These are phyloP conservation scores for Omphalotus olearius DNA, from an alignment of 1,284 basidiomycete species.

Conservation along the genomic window DNA sequence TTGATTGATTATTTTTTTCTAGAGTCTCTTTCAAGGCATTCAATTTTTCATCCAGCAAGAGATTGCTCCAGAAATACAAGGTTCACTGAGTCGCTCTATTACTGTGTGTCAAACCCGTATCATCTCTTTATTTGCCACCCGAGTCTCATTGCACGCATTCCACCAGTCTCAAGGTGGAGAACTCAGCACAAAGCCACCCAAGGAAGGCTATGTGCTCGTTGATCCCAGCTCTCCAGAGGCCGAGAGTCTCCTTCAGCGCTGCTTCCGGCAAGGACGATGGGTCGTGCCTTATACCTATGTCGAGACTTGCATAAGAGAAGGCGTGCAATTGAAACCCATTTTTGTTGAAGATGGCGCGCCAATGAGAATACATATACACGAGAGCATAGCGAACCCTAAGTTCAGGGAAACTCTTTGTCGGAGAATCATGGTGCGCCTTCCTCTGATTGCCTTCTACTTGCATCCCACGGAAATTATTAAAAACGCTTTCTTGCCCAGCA, in stretches of 20 bases:
- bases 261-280: slow-evolving; percentile 66
- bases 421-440: slow-evolving; percentile 58
- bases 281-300: slow-evolving; percentile 78
- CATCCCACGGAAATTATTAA: neutral
- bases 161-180: slow-evolving; percentile 64
- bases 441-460: neutral
- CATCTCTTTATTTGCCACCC: neutral
- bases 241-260: slow-evolving; percentile 65
- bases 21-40: slow-evolving; percentile 6
- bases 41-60: slow-evolving; percentile 11
- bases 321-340: slow-evolving; percentile 67
- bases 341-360: slow-evolving; percentile 59
- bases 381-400: slow-evolving; percentile 71
- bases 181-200: slow-evolving; percentile 72
- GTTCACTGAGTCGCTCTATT: slow-evolving; percentile 7
- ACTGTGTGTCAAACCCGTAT: neutral
- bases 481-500: slow-evolving; percentile 40
- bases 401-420: slow-evolving; percentile 57
- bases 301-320: slow-evolving; percentile 71
- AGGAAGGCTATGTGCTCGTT: slow-evolving; percentile 69
- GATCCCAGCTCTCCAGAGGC: slow-evolving; percentile 63
- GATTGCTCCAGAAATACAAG: neutral
- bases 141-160: neutral
- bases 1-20: neutral
- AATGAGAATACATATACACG: slow-evolving; percentile 72